These are phyloP conservation scores for Fagopyrum homotropicum DNA, from an alignment of 148 eudicot species.

Conservation along the genomic window DNA sequence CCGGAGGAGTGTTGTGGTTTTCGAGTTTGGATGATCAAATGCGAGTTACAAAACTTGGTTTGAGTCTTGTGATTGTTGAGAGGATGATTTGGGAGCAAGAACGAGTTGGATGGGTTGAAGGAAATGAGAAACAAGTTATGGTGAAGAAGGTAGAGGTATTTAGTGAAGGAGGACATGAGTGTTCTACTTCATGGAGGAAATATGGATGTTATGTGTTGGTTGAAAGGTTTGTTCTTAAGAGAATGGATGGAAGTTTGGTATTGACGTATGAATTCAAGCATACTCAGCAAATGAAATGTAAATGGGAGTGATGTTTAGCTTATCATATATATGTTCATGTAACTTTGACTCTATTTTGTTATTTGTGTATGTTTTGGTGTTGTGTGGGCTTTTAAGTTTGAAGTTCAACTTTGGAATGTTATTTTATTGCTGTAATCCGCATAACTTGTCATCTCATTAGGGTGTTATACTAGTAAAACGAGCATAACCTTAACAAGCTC, in stretches of 20 bases:
- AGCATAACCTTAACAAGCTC: no score
- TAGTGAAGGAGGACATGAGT: conserved; percentile 7
- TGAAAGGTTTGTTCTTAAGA: conserved; percentile 38
- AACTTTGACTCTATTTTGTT: neutral
- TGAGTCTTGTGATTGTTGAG: conserved; percentile 24
- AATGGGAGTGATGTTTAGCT: conserved; percentile 24
- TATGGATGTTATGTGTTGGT: conserved; percentile 46
- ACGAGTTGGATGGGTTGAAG: conserved; percentile 30
- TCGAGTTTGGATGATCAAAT: conserved; percentile 11
- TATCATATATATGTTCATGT: neutral
- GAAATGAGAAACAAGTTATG: conserved; percentile 23
- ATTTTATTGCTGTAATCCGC: neutral
- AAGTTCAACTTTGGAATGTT: neutral
- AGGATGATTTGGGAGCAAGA: conserved; percentile 42
- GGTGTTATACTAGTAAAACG: no score
- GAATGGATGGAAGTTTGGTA: conserved; percentile 42
- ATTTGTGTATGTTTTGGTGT: neutral
- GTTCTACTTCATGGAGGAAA: conserved; percentile 24
- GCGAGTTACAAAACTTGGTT: conserved; percentile 21
- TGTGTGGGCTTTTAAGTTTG: neutral
- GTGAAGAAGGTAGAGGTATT: conserved; percentile 19
- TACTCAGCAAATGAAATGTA: conserved; percentile 25
- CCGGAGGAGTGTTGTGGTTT: conserved; percentile 27
- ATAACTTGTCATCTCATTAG: no score
- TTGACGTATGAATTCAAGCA: conserved; percentile 40